These are phyloP conservation scores for Chaetomiaceae sp. DNA, from an alignment of 2,329 filamentous ascomycete species.

Conservation along the genomic window DNA sequence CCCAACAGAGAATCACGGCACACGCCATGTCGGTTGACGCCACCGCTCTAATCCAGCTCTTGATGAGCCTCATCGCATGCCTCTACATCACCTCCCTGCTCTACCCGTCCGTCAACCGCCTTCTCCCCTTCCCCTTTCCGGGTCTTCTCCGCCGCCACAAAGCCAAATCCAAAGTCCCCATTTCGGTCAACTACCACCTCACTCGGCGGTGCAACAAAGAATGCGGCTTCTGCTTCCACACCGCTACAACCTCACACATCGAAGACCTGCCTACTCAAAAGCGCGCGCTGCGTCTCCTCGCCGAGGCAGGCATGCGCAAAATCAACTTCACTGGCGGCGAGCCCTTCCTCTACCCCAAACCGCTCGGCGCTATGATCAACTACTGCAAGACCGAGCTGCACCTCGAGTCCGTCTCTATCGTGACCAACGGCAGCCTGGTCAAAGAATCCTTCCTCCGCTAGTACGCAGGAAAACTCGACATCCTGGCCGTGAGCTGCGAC, in stretches of 20 bases:
- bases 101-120: neutral
- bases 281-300: slow-evolving; percentile 40
- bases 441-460: slow-evolving; percentile 38
- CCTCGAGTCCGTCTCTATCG: slow-evolving; percentile 49
- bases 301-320: slow-evolving; percentile 34
- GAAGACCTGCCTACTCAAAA: slow-evolving; percentile 39
- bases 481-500: slow-evolving; percentile 52
- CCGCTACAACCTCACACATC: slow-evolving; percentile 43
- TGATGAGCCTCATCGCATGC: too few species aligned
- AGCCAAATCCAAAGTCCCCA: too few species aligned
- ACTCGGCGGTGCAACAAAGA: slow-evolving; percentile 18
- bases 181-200: slow-evolving; percentile 23
- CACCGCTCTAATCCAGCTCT: too few species aligned
- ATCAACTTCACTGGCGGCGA: slow-evolving; percentile 32
- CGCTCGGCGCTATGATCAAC: slow-evolving; percentile 35
- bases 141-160: neutral
- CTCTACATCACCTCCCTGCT: neutral
- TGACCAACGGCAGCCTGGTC: slow-evolving; percentile 49
- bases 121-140: neutral
- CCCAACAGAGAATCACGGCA: too few species aligned
- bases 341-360: slow-evolving; percentile 33
- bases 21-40: too few species aligned
- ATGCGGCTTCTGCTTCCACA: slow-evolving; percentile 56
- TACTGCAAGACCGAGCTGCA: slow-evolving; percentile 45
- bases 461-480: slow-evolving; percentile 43